Conservation (phyloP, 2,329 filamentous ascomycete species). For the Cladorrhinum sp. region DNA sequence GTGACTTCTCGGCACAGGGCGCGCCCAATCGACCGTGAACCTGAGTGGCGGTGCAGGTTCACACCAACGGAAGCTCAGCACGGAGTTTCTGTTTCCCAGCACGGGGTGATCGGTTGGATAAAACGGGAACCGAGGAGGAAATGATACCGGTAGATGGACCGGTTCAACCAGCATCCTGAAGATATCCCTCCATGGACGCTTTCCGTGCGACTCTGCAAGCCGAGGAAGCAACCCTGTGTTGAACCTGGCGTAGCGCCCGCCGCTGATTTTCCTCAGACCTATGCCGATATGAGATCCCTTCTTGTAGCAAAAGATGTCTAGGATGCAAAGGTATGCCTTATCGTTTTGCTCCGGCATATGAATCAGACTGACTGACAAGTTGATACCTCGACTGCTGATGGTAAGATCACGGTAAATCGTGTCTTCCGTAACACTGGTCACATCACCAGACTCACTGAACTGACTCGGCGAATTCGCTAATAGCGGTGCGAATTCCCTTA, state of each 20-base stretch:
- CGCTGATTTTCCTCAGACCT: neutral
- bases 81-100: neutral
- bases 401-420: neutral
- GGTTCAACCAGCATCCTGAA: neutral
- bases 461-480: neutral
- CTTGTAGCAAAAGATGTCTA: neutral
- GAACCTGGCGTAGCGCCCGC: neutral
- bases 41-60: neutral
- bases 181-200: neutral
- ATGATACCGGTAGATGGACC: neutral
- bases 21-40: neutral
- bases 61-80: neutral
- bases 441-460: neutral
- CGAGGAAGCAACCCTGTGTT: neutral
- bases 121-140: neutral
- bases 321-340: neutral
- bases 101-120: neutral
- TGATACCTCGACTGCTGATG: neutral
- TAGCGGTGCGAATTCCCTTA: neutral
- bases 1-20: neutral
- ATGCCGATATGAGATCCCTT: neutral
- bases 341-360: neutral
- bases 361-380: neutral
- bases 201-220: neutral
- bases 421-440: neutral